Conservation (phyloP, 2,329 filamentous ascomycete species). For the Epichloe uncinata region DNA sequence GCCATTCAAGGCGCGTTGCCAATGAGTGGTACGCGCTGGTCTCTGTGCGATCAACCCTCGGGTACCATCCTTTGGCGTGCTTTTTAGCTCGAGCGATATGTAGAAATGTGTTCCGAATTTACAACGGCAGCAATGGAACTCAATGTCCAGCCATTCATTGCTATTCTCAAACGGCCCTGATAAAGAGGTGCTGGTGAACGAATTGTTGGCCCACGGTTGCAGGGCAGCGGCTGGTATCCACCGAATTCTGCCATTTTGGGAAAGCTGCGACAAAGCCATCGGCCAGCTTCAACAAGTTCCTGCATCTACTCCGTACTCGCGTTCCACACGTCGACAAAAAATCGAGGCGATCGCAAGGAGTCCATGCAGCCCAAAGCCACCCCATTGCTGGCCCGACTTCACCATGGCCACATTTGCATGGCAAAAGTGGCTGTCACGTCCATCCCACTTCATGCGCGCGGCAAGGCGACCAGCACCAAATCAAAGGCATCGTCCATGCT, state of each 20-base stretch:
- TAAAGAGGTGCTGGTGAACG: too few relatives aligned
- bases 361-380: not conserved
- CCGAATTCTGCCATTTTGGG: not conserved
- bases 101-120: not conserved
- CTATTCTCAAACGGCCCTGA: too few relatives aligned
- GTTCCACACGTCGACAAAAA: not conserved
- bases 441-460: constrained; percentile 3
- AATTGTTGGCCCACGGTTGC: too few relatives aligned
- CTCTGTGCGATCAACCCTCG: not conserved
- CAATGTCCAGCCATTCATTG: too few relatives aligned
- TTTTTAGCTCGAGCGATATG: not conserved
- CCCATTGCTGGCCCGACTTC: not conserved
- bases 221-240: not conserved
- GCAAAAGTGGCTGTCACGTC: constrained; percentile 6
- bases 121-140: not conserved
- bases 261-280: not conserved
- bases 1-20: too few relatives aligned
- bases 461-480: constrained; percentile 4
- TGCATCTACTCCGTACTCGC: not conserved
- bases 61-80: not conserved
- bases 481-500: constrained; percentile 8
- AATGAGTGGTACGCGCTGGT: too few relatives aligned
- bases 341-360: not conserved
- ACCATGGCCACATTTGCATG: not conserved
- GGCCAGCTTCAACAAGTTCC: not conserved